Base-by-base conservation (phyloP, 2,329 filamentous ascomycete species). In the Leptographium lundbergii region DNA sequence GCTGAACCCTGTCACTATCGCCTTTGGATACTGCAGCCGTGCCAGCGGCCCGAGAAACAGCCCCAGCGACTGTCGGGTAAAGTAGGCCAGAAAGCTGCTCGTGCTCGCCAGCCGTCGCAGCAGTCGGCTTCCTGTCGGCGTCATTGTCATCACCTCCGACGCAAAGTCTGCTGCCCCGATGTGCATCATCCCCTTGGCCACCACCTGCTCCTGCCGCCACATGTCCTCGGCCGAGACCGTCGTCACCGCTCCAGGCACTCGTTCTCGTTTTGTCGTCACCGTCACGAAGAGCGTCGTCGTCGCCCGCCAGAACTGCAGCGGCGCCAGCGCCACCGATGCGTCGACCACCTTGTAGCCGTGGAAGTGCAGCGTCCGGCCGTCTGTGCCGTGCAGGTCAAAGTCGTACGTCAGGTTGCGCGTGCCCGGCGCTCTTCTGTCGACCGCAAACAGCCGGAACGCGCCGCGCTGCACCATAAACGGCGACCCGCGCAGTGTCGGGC, bases 291-390 rank as follows among this genome's bases (percentile, higher is more conserved):
- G 73, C 0, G 81, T 85, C 24, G 77, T 83, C 1, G 82, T 84
- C 2, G 82, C 79, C 55, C 73, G 73, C 84, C 82, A 86, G 60
- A 87, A 81, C 61, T 78, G 74, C 48, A 72, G 64, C 1, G 79
- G 76, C 2, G 77, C 76, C 39, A 86, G 72, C 2, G 82, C 80
- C 0, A 82, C 79, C 0, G 79, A 80, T 4, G 82, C 78, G 67
- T 85, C 79, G 50, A 86, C 76, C 2, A 81, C 73, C 68, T 86
- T 86, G 69, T 79, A 82, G 0, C 82, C 84, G 61, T 83, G 75
- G 66, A 87, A 82, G 60, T 80, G 78, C 53, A 83, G 75, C 54
- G 70, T 72, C 52, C 74, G 71, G 17, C 79, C 80, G 61, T 80
- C 71, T 4, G 77, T 73, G 6, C 80, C 79, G 29, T 73, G 73